Conservation (phyloP, 2,329 filamentous ascomycete species). For the Diaporthe ampelina region DNA sequence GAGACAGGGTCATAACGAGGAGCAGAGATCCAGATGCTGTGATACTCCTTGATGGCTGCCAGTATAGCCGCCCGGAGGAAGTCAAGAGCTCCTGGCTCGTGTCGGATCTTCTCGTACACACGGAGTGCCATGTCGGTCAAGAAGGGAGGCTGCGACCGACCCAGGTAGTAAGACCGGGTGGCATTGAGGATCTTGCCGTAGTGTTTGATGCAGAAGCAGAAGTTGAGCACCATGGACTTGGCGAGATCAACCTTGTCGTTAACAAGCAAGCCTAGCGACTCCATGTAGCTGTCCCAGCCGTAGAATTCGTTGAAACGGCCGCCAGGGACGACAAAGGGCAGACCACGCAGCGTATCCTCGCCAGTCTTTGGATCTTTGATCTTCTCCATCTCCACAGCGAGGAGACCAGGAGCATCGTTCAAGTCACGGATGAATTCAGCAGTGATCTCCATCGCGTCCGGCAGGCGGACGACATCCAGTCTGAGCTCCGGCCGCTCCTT, state of each 20-base stretch:
- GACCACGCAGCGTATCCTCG: constrained; percentile 79
- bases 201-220: constrained; percentile 98
- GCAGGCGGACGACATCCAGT: constrained; percentile 86
- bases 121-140: constrained; percentile 96
- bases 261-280: constrained; percentile 88
- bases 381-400: constrained; percentile 92
- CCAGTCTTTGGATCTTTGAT: constrained; percentile 76
- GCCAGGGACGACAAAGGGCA: constrained; percentile 97
- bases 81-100: constrained; percentile 82
- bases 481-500: constrained; percentile 84
- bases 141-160: constrained; percentile 94
- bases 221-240: constrained; percentile 95
- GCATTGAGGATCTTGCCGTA: constrained; percentile 99
- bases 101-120: constrained; percentile 93
- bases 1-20: constrained; percentile 84
- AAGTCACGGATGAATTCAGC: constrained; percentile 85
- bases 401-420: constrained; percentile 88
- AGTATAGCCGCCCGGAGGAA: constrained; percentile 86
- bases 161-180: constrained; percentile 95
- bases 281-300: constrained; percentile 99
- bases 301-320: constrained; percentile 99
- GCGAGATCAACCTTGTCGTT: constrained; percentile 89
- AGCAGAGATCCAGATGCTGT: constrained; percentile 86
- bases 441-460: constrained; percentile 75
- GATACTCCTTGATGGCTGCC: constrained; percentile 97